phyloP scores from a whole-genome alignment of 176 grass and related monocot species.

The Eleusine coracana region DNA sequence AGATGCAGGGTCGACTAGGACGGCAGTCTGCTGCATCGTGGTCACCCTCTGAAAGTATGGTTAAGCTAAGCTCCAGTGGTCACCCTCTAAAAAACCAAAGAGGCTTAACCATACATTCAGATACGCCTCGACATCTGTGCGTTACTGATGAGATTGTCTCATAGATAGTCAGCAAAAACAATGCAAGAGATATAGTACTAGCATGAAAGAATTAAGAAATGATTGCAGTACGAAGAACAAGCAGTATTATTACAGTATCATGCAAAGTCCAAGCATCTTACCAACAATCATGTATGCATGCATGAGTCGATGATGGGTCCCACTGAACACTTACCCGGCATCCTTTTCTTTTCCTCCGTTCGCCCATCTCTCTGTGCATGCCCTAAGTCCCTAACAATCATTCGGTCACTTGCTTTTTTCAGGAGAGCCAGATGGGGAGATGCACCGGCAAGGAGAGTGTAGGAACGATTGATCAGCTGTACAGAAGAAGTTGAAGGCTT shows the following conservation, averaged over 20 bases:
- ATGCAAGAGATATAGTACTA: neutral
- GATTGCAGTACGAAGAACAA: constrained; percentile 4
- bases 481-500: neutral
- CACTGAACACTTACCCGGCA: constrained; percentile 29
- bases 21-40: no score
- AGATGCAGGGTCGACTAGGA: neutral
- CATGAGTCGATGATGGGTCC: constrained; percentile 10
- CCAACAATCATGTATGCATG: constrained; percentile 11
- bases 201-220: neutral
- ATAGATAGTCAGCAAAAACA: neutral
- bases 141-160: neutral
- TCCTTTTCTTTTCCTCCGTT: neutral
- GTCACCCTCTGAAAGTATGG: neutral
- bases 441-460: constrained; percentile 51
- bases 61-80: neutral
- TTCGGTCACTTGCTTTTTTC: constrained; percentile 20
- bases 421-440: constrained; percentile 66
- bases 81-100: constrained; percentile 23
- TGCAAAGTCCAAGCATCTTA: neutral
- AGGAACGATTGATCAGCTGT: neutral
- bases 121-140: neutral
- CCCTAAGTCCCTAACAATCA: constrained; percentile 35
- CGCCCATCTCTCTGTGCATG: neutral
- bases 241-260: neutral
- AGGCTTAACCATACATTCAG: constrained; percentile 10